Conservation (phyloP, 805 yeast species). For the Zygotorulaspora danielsina region DNA sequence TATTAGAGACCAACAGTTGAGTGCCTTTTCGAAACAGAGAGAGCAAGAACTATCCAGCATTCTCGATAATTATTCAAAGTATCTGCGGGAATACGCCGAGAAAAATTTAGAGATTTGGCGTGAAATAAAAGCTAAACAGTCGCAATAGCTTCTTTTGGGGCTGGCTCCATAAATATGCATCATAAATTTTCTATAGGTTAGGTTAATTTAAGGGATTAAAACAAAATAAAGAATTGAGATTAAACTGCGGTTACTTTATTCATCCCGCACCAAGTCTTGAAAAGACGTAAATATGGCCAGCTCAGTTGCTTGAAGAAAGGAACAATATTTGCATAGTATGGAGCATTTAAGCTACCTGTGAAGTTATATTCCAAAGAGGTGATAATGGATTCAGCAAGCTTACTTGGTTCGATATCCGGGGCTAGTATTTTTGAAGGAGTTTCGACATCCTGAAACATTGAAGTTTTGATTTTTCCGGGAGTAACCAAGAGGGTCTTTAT, state of each 20-base stretch:
- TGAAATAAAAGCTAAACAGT: conserved; percentile 18
- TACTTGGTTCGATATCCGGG: conserved; percentile 69
- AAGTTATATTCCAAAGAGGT: conserved; percentile 55
- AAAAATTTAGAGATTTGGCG: conserved; percentile 32
- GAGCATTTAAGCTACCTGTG: conserved; percentile 65
- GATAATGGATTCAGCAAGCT: conserved; percentile 58
- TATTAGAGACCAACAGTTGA: conserved; percentile 33
- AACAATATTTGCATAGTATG: conserved; percentile 69
- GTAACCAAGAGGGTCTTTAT: conserved; percentile 71
- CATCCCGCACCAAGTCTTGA: conserved; percentile 56
- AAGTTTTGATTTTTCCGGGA: conserved; percentile 82
- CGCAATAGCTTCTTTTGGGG: not conserved
- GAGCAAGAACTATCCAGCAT: conserved; percentile 25
- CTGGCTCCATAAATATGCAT: not conserved
- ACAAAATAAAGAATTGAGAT: not conserved
- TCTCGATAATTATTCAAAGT: conserved; percentile 28
- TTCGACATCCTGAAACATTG: conserved; percentile 64
- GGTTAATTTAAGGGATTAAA: not conserved
- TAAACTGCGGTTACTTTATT: conserved; percentile 40
- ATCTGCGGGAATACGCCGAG: conserved; percentile 29
- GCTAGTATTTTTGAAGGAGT: conserved; percentile 78
- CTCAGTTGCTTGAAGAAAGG: conserved; percentile 72
- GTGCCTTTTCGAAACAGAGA: conserved; percentile 27
- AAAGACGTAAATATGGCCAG: conserved; percentile 46
- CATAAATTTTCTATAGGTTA: not conserved